Conservation (phyloP, 2,329 filamentous ascomycete species). For the Leptodontidium sp. region DNA sequence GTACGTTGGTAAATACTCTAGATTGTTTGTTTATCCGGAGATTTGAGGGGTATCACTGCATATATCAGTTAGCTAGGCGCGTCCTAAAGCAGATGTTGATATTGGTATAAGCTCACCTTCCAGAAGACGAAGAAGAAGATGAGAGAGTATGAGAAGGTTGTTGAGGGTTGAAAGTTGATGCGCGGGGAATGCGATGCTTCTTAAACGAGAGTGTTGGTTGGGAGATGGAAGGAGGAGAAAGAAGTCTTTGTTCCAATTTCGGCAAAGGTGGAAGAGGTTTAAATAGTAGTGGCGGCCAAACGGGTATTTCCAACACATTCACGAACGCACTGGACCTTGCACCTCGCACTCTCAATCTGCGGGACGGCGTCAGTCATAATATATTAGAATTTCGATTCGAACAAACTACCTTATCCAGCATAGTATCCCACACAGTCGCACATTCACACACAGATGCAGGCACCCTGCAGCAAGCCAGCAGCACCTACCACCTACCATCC, state of each 20-base stretch:
- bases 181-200: background rate
- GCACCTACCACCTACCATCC: background rate
- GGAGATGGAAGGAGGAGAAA: background rate
- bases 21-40: conserved; percentile 1
- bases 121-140: background rate
- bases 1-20: background rate
- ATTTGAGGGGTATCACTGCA: conserved; percentile 1
- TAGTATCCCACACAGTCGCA: background rate
- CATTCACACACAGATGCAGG: conserved; percentile 18
- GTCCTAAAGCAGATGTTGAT: conserved; percentile 9
- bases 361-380: conserved; percentile 20
- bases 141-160: conserved; percentile 24
- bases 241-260: conserved; percentile 17
- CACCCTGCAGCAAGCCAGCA: background rate
- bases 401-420: conserved; percentile 7
- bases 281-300: conserved; percentile 4
- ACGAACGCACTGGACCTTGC: background rate
- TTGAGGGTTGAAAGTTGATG: background rate
- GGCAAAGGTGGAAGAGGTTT: background rate
- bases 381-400: conserved; percentile 4
- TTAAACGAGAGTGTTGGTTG: conserved; percentile 21
- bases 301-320: conserved; percentile 19
- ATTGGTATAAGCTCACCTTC: conserved; percentile 2
- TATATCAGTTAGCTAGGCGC: conserved; percentile 7
- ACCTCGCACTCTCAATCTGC: conserved; percentile 10